Evolutionary conservation across 108 stramenopile species (phyloP).

Genomic region (Nitzschia inconspicua): DNA sequence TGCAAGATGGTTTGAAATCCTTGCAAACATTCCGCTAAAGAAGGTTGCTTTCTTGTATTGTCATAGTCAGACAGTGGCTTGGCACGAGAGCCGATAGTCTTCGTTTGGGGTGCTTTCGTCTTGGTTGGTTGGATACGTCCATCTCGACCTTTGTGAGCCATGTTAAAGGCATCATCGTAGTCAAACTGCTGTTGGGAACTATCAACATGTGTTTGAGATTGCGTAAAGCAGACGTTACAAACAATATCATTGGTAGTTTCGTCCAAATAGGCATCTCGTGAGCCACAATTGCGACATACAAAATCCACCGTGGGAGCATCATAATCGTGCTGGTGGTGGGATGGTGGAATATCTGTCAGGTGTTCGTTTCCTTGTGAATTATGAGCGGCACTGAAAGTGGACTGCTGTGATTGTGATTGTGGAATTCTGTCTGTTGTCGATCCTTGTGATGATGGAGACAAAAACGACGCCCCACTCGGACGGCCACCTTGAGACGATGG

Average conservation of each 20-base stretch:
- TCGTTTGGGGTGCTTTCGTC: neutral
- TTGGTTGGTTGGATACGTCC: constrained; percentile 8
- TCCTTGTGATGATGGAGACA: neutral
- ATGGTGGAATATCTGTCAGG: neutral
- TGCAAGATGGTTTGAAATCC: constrained; percentile 47
- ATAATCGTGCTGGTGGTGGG: neutral
- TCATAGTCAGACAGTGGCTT: constrained; percentile 45
- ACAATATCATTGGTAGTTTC: constrained; percentile 43
- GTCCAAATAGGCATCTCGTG: constrained; percentile 53
- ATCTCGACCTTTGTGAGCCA: constrained; percentile 31
- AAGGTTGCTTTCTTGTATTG: constrained; percentile 33
- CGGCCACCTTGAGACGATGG: no score
- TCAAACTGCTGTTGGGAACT: constrained; percentile 57
- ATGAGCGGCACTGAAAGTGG: neutral
- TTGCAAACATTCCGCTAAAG: constrained; percentile 45
- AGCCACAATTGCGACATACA: constrained; percentile 64
- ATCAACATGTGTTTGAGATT: constrained; percentile 43
- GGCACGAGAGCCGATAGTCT: neutral
- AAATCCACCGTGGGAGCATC: constrained; percentile 9
- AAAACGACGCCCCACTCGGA: neutral
- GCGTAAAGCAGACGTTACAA: constrained; percentile 67
- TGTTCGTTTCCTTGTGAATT: neutral
- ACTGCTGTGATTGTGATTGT: neutral
- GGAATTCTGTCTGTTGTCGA: no score
- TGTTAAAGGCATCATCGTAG: constrained; percentile 39